Conservation (phyloP, 2,329 filamentous ascomycete genomes). For the Fusarium poae region DNA sequence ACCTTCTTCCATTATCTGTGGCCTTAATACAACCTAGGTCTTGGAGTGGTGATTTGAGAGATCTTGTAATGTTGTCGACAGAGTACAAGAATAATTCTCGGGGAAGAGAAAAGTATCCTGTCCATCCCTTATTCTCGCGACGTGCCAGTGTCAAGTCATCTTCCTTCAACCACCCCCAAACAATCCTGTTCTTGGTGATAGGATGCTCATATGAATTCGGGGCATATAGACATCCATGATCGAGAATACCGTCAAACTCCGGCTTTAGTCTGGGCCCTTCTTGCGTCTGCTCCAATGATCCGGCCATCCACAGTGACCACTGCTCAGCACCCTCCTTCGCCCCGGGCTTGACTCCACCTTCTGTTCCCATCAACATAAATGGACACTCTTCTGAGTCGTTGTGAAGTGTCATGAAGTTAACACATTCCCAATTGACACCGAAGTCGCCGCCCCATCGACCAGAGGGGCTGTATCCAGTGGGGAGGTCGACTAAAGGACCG, state of each 20-base stretch:
- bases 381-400: conserved; percentile 50
- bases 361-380: conserved; percentile 61
- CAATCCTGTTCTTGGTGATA: conserved; percentile 55
- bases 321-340: conserved; percentile 27
- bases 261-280: conserved; percentile 49
- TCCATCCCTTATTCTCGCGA: conserved; percentile 63
- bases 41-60: conserved; percentile 53
- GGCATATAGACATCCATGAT: conserved; percentile 63
- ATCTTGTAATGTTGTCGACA: conserved; percentile 53
- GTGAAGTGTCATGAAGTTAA: conserved; percentile 59
- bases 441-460: conserved; percentile 64
- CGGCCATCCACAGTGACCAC: conserved; percentile 59
- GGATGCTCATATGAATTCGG: conserved; percentile 64
- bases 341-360: conserved; percentile 54
- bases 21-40: conserved; percentile 59
- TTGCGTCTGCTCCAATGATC: conserved; percentile 42
- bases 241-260: conserved; percentile 60
- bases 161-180: conserved; percentile 65
- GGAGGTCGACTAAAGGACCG: conserved; percentile 58
- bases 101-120: conserved; percentile 61
- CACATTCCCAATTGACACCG: conserved; percentile 65
- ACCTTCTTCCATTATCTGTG: conserved; percentile 2
- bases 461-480: conserved; percentile 53
- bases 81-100: conserved; percentile 58
- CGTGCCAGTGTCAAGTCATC: conserved; percentile 61